A percentile compares a stretch with the other conserved stretches of the same genome.
Conservation (phyloP, 2,329 filamentous ascomycete genomes). For the Xylariales sp. region DNA sequence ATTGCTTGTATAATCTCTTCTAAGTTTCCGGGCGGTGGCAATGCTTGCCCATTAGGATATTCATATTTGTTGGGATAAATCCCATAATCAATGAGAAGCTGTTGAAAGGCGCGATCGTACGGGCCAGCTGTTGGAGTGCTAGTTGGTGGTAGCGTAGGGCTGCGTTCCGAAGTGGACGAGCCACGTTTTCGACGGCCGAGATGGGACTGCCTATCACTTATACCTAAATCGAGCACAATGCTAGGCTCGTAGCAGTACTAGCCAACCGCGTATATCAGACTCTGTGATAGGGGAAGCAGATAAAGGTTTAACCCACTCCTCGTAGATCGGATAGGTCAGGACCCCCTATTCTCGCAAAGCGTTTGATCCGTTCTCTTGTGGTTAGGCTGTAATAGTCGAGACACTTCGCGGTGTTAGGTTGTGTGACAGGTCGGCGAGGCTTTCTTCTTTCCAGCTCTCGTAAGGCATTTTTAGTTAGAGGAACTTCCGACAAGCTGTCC, state of each 20-base stretch:
- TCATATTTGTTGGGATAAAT: slow-evolving; percentile 39
- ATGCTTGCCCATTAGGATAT: slow-evolving; percentile 21
- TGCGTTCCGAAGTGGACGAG: slow-evolving; percentile 30
- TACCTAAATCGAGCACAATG: not conserved
- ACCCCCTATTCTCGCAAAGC: slow-evolving; percentile 50
- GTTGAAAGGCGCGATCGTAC: slow-evolving; percentile 42
- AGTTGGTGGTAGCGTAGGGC: slow-evolving; percentile 43
- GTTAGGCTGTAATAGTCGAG: slow-evolving; percentile 19
- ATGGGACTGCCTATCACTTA: slow-evolving; percentile 4
- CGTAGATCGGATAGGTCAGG: slow-evolving; percentile 51
- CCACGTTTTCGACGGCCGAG: slow-evolving; percentile 19
- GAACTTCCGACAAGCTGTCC: slow-evolving; percentile 46
- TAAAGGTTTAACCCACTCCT: slow-evolving; percentile 46
- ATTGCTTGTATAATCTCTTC: slow-evolving; percentile 24
- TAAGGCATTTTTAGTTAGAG: slow-evolving; percentile 45
- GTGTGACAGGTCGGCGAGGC: slow-evolving; percentile 40
- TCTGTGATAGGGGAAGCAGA: slow-evolving; percentile 27
- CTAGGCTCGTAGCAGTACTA: slow-evolving; percentile 36
- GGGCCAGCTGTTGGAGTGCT: slow-evolving; percentile 25
- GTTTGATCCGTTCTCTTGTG: slow-evolving; percentile 28
- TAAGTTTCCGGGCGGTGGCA: slow-evolving; percentile 30
- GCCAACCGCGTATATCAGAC: slow-evolving; percentile 40
- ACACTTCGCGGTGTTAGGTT: slow-evolving; percentile 7
- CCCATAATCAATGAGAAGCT: slow-evolving; percentile 42
- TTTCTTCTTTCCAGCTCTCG: slow-evolving; percentile 40